Evolutionary conservation across 768 basidiomycete genomes (phyloP), one percentile per base, ranked within the genome.

Genomic region (Lentinula aciculospora): DNA sequence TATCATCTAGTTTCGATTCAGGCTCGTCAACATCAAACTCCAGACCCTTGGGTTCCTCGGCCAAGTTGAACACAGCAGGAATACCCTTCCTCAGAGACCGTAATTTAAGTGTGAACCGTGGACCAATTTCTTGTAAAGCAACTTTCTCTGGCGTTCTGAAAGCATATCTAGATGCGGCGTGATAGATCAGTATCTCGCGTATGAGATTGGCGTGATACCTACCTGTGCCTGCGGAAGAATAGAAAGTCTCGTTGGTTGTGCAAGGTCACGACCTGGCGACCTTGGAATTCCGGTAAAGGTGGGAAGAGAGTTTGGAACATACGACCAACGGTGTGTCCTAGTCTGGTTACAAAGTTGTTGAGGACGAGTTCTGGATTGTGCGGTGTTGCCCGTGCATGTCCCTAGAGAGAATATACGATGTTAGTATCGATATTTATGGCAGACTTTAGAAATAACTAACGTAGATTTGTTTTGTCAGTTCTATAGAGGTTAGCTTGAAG

Each of bases 211-310:
- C 44, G 3, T 31, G 67, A 3, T 25, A 67, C 82, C 53, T 59
- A 96, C 86, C 97, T 83, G 76, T 98, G 97, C 58, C 97, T 79
- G 61, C 97, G 78, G 77, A 99, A 96, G 76, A 99, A 99, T 58
- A 99, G 73, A 72, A 98, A 99, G 74, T 99, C 97, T 47, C 97
- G 84, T 69, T 97, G 94, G 67, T 98, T 98, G 68, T 98, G 97
- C 19, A 98, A 77, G 2, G 96, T 97, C 12, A 98, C 95, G 9
- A 98, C 95, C 71, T 99, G 97, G 29, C 97, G 77, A 32, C 97
- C 97, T 72, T 94, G 88, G 67, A 97, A 98, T 68, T 97, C 92
- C 0, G 94, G 94, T 61, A 96, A 75, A 6, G 92, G 94, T 17
- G 97, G 97, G 75, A 98, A 98, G 21, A 94, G 81, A 1, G 94